Evolutionary conservation across 345 rosid species (phyloP).

Genomic region (Passiflora organensis): DNA sequence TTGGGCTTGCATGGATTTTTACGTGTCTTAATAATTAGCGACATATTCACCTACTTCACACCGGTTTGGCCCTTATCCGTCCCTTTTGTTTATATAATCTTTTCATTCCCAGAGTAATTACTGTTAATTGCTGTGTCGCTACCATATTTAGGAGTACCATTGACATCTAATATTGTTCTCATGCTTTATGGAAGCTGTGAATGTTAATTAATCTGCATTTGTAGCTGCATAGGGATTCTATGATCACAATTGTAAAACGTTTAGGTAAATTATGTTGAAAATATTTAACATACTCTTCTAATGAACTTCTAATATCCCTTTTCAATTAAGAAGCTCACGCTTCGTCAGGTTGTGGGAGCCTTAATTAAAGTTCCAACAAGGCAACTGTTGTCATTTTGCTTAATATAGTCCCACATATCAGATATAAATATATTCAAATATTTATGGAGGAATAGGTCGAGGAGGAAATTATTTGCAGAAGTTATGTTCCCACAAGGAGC

Average conservation of each 20-base stretch:
- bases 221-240: too few species aligned
- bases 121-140: background rate
- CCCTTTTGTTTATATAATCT: background rate
- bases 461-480: too few species aligned
- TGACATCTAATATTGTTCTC: background rate
- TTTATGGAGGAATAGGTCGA: too few species aligned
- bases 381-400: too few species aligned
- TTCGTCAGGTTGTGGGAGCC: too few species aligned
- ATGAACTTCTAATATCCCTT: background rate
- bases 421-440: too few species aligned
- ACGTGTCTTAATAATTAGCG: constrained; percentile 63
- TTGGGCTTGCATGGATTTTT: constrained; percentile 93
- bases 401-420: too few species aligned
- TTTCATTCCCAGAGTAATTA: background rate
- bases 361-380: too few species aligned
- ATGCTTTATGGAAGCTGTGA: background rate
- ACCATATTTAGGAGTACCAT: background rate
- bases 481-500: too few species aligned
- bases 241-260: too few species aligned
- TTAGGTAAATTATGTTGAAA: too few species aligned
- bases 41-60: constrained; percentile 76
- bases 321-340: background rate
- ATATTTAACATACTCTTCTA: background rate
- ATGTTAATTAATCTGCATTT: too few species aligned
- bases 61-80: constrained; percentile 40